Base-by-base conservation (phyloP, 306 rosid genomes). In the Argentina anserina region DNA sequence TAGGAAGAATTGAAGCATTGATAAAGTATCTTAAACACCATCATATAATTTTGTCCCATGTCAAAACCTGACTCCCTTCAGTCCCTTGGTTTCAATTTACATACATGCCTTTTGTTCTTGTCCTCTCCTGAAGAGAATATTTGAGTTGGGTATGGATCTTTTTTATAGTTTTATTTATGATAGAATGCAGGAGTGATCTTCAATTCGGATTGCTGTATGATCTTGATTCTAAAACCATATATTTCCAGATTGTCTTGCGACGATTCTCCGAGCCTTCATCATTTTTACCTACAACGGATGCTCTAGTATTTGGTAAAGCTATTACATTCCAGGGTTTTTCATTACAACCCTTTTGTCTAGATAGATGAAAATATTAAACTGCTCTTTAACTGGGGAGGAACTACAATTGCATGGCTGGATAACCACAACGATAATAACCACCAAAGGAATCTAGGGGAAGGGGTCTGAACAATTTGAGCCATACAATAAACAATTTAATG, bases 91-190 rank as follows among this genome's bases (percentile, higher is more conserved):
- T 52, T 69, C 58, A 29, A 15, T 23, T 70, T 65, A 42, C n/a
- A 37, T 28, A 50, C 26, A 25, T 28, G n/a, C n/a, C 34, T 15
- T 50, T 59, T 47, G 65, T 23, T 75, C 53, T 70, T 75, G 77
- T 75, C 77, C 63, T 56, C 31, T 50, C 65, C 47, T 46, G 65
- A 64, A 41, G 70, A 69, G 43, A 74, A 68, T 66, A 45, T 65
- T 49, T 64, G 64, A 52, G 61, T 61, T 74, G 61, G 47, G 61
- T 73, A 13, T 9, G 20, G 10, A 33, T 1, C 59, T 53, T 17
- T 21, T 42, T 26, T 67, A 43, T 23, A 47, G n/a, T 31, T 68
- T 47, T 5, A 26, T 33, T 46, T 12, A 2, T 14, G 10, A n/a
- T 45, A 41, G 33, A 65, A 23, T 73, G 65, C 66, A 26, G 61